phyloP scores from a whole-genome alignment of 495 filamentous ascomycete genomes.

The Tuber calosporum region DNA sequence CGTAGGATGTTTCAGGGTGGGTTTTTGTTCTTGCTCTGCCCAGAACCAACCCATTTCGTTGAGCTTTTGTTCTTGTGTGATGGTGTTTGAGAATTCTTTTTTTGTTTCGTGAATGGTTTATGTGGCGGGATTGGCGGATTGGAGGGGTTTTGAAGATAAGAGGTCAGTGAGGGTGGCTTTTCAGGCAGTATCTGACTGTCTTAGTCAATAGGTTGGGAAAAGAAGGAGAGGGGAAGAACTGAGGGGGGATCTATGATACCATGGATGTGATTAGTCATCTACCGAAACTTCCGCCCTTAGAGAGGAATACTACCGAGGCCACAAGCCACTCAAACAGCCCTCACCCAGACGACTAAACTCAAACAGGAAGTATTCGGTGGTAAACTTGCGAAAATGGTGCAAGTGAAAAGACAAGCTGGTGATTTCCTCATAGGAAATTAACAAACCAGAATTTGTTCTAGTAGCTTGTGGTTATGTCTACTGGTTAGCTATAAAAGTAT shows the following conservation, averaged over 20 bases:
- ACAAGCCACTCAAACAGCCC: too few relatives aligned
- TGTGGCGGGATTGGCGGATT: background rate
- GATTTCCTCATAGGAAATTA: too few relatives aligned
- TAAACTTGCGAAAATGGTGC: too few relatives aligned
- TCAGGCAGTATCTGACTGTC: background rate
- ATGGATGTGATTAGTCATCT: background rate
- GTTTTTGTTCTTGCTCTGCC: constrained; percentile 60
- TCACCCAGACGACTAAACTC: too few relatives aligned
- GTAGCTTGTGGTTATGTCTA: too few relatives aligned
- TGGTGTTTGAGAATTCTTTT: background rate
- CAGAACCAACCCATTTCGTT: constrained; percentile 93
- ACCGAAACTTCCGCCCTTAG: background rate
- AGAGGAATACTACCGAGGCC: too few relatives aligned
- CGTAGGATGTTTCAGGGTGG: constrained; percentile 41
- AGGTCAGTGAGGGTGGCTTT: background rate
- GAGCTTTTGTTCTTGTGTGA: background rate
- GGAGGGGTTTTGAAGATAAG: background rate
- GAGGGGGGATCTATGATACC: too few relatives aligned
- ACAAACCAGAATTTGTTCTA: too few relatives aligned
- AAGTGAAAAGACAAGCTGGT: too few relatives aligned
- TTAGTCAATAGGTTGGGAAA: background rate
- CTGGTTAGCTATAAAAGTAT: background rate
- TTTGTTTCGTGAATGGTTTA: background rate
- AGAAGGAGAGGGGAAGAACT: background rate
- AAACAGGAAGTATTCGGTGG: too few relatives aligned